phyloP scores from a whole-genome alignment of 441 rosid genomes.

The Lagerstroemia fauriei region DNA sequence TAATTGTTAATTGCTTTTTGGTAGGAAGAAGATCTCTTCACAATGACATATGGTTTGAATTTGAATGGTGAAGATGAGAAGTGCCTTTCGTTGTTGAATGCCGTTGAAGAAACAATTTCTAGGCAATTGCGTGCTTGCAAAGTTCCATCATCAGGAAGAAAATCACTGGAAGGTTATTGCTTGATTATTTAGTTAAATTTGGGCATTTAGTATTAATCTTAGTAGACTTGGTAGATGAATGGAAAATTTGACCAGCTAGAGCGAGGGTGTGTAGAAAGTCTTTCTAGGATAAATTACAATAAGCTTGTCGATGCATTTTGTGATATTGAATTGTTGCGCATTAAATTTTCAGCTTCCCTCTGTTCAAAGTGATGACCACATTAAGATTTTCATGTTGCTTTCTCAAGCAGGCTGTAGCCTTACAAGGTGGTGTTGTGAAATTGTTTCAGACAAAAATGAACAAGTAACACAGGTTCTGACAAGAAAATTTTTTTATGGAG shows the following conservation, averaged over 20 bases:
- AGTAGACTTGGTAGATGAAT: background rate
- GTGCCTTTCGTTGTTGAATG: conserved; percentile 77
- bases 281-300: background rate
- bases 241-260: background rate
- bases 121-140: conserved; percentile 91
- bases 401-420: no score
- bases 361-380: background rate
- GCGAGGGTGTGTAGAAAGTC: background rate
- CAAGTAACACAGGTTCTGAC: no score
- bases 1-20: conserved; percentile 20
- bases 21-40: conserved; percentile 94
- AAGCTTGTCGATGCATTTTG: background rate
- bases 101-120: conserved; percentile 81
- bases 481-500: no score
- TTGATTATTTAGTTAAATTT: conserved; percentile 7
- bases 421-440: no score
- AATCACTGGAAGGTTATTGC: conserved; percentile 60
- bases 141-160: conserved; percentile 61
- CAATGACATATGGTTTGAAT: conserved; percentile 91
- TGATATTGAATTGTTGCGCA: background rate
- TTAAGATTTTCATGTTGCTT: background rate
- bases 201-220: conserved; percentile 10
- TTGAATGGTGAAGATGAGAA: conserved; percentile 72
- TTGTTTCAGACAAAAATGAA: no score
- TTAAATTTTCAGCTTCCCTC: no score